A percentile compares a stretch with the other conserved stretches of the same genome.
These are phyloP conservation scores for Pichia sp. DNA, from an alignment of 1,139 yeast genomes.

Conservation along the genomic window DNA sequence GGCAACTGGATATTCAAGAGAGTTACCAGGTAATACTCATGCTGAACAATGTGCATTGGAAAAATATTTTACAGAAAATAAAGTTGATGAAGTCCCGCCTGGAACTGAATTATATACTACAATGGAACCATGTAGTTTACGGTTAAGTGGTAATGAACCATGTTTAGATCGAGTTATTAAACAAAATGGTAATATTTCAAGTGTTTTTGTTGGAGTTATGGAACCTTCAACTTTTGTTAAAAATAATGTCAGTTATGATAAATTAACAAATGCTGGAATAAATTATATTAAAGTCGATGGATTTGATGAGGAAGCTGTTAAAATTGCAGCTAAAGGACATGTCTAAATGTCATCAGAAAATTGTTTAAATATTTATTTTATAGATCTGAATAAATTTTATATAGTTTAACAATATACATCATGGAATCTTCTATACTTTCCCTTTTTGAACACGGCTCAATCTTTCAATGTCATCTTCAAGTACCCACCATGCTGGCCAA, in stretches of 20 bases:
- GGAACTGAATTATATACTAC: conserved; percentile 88
- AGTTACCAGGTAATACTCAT: conserved; percentile 91
- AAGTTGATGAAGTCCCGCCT: conserved; percentile 46
- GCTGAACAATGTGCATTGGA: conserved; percentile 95
- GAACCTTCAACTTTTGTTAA: conserved; percentile 88
- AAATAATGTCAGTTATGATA: conserved; percentile 58
- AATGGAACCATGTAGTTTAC: conserved; percentile 93
- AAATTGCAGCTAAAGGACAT: conserved; percentile 77
- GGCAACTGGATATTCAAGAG: conserved; percentile 82
- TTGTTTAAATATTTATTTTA: no score
- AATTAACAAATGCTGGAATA: conserved; percentile 50
- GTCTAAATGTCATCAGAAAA: neutral
- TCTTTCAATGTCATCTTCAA: conserved; percentile 55
- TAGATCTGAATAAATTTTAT: neutral
- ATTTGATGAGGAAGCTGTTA: conserved; percentile 62
- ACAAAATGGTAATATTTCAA: conserved; percentile 11
- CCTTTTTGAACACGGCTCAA: conserved; percentile 35
- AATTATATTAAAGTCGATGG: conserved; percentile 82
- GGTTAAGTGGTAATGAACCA: conserved; percentile 86
- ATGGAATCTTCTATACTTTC: conserved; percentile 8
- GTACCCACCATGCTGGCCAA: conserved; percentile 60
- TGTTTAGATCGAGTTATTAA: conserved; percentile 74
- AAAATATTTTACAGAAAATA: conserved; percentile 47
- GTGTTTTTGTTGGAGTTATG: conserved; percentile 71
- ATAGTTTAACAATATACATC: no score